Evolutionary conservation across 1,139 yeast species (phyloP), one percentile per base, ranked within the genome.

Genomic region (Pichia sp.): DNA sequence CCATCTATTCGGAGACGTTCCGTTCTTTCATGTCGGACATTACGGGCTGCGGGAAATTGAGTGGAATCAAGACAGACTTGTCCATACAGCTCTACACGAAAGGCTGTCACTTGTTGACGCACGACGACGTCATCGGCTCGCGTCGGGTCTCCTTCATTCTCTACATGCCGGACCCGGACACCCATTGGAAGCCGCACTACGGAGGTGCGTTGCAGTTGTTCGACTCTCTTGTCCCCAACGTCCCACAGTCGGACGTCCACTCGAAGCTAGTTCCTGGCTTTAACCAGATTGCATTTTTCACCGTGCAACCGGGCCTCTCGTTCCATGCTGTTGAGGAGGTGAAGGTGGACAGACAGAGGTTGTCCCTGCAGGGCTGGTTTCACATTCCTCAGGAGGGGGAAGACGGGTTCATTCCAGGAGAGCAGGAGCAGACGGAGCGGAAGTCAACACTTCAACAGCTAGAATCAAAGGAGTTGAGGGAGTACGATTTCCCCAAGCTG

Each of bases 321-420:
- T 95, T 93, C 76, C 99, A 95, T 69, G 99, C 95, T 63, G 99
- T 95, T 10, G 99, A 95, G 71, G 99, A 95, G 68, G 99, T 95
- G 2, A 80, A 86, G 60, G 96, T 85, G 1, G 95, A 90, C 64
- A 88, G 85, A 66, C 95, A 90, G 60, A 78, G 99, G 64, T 74
- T 93, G 49, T 87, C 97, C 1, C 89, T 95, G 58, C 97, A 93
- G 67, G 99, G 99, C 0, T 95, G 99, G 99, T 95, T 93, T 69
- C 99, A 95, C 69, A 89, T 92, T 50, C 99, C 99, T 2, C 99
- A 93, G 67, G 75, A 74, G 8, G 97, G 96, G 11, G 99, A 95
- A 70, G 84, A 81, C 42, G 98, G 97, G 0, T 92, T 71, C 65
- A 78, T 84, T 45, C 82, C 81, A 30, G 95, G 93, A 7, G 96